These are phyloP conservation scores for Boletellus ananiceps DNA, from an alignment of 768 basidiomycete genomes.

Conservation along the genomic window DNA sequence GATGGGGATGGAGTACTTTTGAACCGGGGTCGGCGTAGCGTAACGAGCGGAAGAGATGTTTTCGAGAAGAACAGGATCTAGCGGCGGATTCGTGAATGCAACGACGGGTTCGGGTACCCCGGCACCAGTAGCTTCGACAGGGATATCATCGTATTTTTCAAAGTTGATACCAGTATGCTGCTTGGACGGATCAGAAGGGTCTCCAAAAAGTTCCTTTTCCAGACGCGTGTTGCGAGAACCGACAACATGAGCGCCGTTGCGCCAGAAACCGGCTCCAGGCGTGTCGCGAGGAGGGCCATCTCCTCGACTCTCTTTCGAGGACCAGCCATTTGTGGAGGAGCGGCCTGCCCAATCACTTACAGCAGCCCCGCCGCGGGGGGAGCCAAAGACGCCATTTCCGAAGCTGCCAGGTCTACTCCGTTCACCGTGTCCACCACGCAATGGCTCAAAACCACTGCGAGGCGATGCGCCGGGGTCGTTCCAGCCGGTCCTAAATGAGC, in stretches of 20 bases:
- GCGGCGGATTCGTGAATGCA: constrained; percentile 81
- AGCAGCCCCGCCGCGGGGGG: constrained; percentile 31
- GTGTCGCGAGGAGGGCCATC: constrained; percentile 45
- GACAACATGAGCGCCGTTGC: constrained; percentile 81
- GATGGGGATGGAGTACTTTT: constrained; percentile 99
- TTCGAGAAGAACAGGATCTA: constrained; percentile 91
- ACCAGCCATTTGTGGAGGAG: constrained; percentile 38
- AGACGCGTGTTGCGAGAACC: constrained; percentile 81
- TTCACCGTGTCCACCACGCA: constrained; percentile 39
- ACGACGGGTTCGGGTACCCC: constrained; percentile 94
- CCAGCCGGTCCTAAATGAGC: constrained; percentile 58
- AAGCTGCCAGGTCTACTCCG: constrained; percentile 39
- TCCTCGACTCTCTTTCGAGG: constrained; percentile 28
- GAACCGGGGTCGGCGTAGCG: constrained; percentile 94
- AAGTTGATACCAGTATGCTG: constrained; percentile 99
- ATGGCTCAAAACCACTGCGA: constrained; percentile 41
- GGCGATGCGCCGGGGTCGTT: constrained; percentile 70
- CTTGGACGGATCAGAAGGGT: constrained; percentile 75
- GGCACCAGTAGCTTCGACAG: constrained; percentile 95
- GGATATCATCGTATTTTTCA: constrained; percentile 99
- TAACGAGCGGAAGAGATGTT: constrained; percentile 94
- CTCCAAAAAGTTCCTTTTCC: constrained; percentile 96
- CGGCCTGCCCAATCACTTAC: constrained; percentile 40
- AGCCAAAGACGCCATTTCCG: constrained; percentile 34
- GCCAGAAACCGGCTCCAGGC: constrained; percentile 67